Base-by-base conservation (phyloP, 2,329 filamentous ascomycete species). In the Cladophialophora yegresii region DNA sequence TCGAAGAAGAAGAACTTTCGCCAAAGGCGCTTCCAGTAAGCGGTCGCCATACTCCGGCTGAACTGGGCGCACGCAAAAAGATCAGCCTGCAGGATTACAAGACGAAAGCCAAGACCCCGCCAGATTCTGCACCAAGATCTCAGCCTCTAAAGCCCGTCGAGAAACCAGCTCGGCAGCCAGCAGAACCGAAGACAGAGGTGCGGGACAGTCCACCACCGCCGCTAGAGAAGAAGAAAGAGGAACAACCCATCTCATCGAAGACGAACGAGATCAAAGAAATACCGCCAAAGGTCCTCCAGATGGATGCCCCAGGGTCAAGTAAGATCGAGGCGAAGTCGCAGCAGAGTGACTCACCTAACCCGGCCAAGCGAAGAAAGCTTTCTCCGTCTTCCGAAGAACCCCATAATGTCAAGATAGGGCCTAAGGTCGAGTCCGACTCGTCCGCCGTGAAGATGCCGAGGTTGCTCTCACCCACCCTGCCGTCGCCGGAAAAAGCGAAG, bases 31-130 rank as follows among this genome's bases (percentile, higher is more conserved):
- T 77, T 26, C 68, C 73, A 43, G 66, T 67, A 23, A 77, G 75
- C 68, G 76, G 76, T 28, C 74, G 75, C 62, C 77, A 75, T 68
- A 80, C 78, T 22, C 77, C 81, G 43, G 73, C 63, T 70, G 51
- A 75, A 72, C 58, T 74, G 70, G 12, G 78, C 22, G 67, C 73
- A 26, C 87, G 84, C 76, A 87, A 86, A 77, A 87, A 86, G 74
- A 87, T 88, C 66, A 86, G 79, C 61, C 74, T 88, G 59, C 83
- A 80, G 49, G 85, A 84, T 45, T 88, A 87, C 75, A 87, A 85
- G 74, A 84, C 81, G 65, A 85, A 85, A 72, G 81, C 76, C 65
- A 79, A 75, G 61, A 77, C 73, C 49, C 74, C 65, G n/a, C 51
- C 63, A n/a, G 56, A 67, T 6, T 22, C 62, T n/a, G 55, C 56